Percentiles rank a stretch among this genome's conserved stretches.
Conservation (phyloP, 495 filamentous ascomycete species). For the Opeltia flavorubescens region DNA sequence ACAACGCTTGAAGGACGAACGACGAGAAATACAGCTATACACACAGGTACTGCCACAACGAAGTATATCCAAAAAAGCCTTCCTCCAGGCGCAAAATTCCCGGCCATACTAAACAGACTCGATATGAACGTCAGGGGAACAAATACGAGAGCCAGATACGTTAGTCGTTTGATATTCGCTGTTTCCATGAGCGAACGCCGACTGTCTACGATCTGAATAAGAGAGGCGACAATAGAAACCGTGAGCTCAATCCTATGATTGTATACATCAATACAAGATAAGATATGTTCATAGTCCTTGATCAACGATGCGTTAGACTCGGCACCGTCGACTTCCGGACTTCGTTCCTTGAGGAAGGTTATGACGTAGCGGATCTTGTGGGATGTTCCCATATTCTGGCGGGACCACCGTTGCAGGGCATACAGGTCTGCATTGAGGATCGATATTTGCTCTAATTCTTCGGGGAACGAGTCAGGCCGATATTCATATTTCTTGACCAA, state of each 20-base stretch:
- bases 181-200: conserved; percentile 14
- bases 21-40: neutral
- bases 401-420: neutral
- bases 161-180: conserved; percentile 21
- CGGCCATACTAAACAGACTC: conserved; percentile 24
- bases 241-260: neutral
- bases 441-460: neutral
- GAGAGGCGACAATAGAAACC: conserved; percentile 17
- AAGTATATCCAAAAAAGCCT: neutral
- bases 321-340: neutral
- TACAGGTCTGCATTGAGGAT: neutral
- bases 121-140: conserved; percentile 24
- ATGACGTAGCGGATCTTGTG: neutral
- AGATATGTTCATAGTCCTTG: neutral
- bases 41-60: neutral
- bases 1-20: too few species aligned
- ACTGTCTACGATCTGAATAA: conserved; percentile 20
- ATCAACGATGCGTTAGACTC: neutral
- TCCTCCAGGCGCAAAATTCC: neutral
- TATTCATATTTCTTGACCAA: neutral
- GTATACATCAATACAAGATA: neutral
- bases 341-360: neutral
- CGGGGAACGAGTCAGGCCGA: neutral
- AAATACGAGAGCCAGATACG: conserved; percentile 24
- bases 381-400: neutral